Evolutionary conservation across 2,329 filamentous ascomycete genomes (phyloP).

Genomic region (Cladosporium sp.): DNA sequence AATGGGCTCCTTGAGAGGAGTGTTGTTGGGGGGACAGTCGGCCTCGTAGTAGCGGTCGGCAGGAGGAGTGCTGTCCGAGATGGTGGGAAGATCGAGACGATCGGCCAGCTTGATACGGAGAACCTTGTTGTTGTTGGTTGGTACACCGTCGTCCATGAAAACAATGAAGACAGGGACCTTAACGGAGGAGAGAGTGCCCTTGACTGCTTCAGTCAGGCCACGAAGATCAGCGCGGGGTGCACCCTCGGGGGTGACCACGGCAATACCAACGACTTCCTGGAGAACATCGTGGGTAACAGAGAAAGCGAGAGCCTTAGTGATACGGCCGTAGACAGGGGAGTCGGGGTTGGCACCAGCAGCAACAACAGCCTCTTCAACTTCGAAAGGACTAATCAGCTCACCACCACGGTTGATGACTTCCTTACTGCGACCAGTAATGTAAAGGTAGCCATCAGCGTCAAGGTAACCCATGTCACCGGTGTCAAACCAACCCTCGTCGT

Average conservation of each 20-base stretch:
- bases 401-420: slow-evolving; percentile 57
- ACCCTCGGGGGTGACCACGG: slow-evolving; percentile 46
- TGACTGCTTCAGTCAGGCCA: slow-evolving; percentile 45
- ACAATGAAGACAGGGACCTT: slow-evolving; percentile 52
- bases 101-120: slow-evolving; percentile 51
- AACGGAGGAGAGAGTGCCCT: slow-evolving; percentile 46
- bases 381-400: slow-evolving; percentile 57
- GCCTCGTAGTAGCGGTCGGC: slow-evolving; percentile 49
- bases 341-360: slow-evolving; percentile 40
- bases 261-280: slow-evolving; percentile 54
- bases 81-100: slow-evolving; percentile 41
- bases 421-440: slow-evolving; percentile 53
- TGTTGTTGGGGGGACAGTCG: slow-evolving; percentile 46
- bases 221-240: slow-evolving; percentile 46
- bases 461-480: slow-evolving; percentile 54
- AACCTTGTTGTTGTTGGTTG: slow-evolving; percentile 57
- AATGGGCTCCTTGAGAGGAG: slow-evolving; percentile 43
- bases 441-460: slow-evolving; percentile 49
- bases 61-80: slow-evolving; percentile 44
- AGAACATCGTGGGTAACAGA: slow-evolving; percentile 50
- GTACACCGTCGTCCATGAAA: slow-evolving; percentile 54
- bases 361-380: slow-evolving; percentile 55
- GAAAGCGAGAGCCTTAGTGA: slow-evolving; percentile 51
- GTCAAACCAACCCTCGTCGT: slow-evolving; percentile 49
- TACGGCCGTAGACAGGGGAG: slow-evolving; percentile 45